Percentiles rank a stretch among this genome's conserved stretches.
Evolutionary conservation across 2,329 filamentous ascomycete species (phyloP).

Genomic region (Macrophomina phaseolina): DNA sequence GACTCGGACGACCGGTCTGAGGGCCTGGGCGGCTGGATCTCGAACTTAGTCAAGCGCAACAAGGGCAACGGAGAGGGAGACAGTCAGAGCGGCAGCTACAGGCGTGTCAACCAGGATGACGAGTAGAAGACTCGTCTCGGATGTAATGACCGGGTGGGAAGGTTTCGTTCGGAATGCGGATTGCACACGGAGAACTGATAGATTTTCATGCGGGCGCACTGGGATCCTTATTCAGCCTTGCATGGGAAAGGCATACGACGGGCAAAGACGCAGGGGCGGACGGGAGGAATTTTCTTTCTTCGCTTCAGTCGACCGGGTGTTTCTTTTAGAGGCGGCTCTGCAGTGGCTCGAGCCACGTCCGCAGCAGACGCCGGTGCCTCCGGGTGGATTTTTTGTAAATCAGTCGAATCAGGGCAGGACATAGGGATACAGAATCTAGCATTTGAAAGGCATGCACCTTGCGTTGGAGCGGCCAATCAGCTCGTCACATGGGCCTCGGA

Average conservation of each 20-base stretch:
- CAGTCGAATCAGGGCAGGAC: slow-evolving; percentile 6
- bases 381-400: slow-evolving; percentile 21
- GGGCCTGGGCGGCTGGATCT: slow-evolving; percentile 73
- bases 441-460: slow-evolving; percentile 21
- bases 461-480: slow-evolving; percentile 15
- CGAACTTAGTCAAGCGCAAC: slow-evolving; percentile 65
- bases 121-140: slow-evolving; percentile 17
- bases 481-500: slow-evolving; percentile 9
- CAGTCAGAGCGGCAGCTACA: slow-evolving; percentile 53
- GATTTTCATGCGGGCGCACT: slow-evolving; percentile 23
- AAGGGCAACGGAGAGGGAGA: slow-evolving; percentile 53
- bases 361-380: slow-evolving; percentile 19
- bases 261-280: slow-evolving; percentile 9
- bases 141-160: slow-evolving; percentile 9
- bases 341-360: slow-evolving; percentile 23
- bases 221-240: slow-evolving; percentile 23
- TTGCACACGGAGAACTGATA: slow-evolving; percentile 24
- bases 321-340: slow-evolving; percentile 23
- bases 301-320: slow-evolving; percentile 4
- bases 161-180: slow-evolving; percentile 20
- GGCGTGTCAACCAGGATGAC: slow-evolving; percentile 53
- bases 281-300: background rate
- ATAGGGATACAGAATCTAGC: slow-evolving; percentile 24
- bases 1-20: slow-evolving; percentile 47
- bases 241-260: slow-evolving; percentile 13